These are phyloP conservation scores for Sphagnum contortum DNA, from an alignment of 225 moss, liverwort and hornwort species.

Conservation along the genomic window DNA sequence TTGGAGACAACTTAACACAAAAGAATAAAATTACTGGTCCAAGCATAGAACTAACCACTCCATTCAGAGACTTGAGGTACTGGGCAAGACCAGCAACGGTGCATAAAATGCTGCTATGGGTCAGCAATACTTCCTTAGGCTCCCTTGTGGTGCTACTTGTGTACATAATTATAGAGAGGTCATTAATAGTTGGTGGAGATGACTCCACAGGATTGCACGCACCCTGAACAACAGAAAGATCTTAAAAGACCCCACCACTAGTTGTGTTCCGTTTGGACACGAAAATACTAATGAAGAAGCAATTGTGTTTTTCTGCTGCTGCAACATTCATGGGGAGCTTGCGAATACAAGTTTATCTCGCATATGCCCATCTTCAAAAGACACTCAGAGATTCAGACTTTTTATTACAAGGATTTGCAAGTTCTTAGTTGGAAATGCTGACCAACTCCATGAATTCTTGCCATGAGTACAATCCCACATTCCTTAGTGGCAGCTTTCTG, in stretches of 20 bases:
- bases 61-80: constrained; percentile 35
- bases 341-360: too few species aligned
- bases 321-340: too few species aligned
- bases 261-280: too few species aligned
- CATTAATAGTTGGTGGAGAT: constrained; percentile 40
- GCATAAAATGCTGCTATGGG: constrained; percentile 49
- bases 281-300: too few species aligned
- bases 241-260: too few species aligned
- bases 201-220: constrained; percentile 17
- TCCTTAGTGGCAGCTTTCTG: constrained; percentile 36
- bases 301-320: too few species aligned
- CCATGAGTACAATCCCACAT: constrained; percentile 39
- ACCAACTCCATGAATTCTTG: constrained; percentile 49
- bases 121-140: constrained; percentile 70
- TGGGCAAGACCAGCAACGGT: constrained; percentile 47
- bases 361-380: too few species aligned
- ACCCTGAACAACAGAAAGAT: constrained; percentile 16
- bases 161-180: constrained; percentile 81
- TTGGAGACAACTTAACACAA: too few species aligned
- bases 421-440: constrained; percentile 1
- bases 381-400: too few species aligned
- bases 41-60: constrained; percentile 26
- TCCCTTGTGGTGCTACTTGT: constrained; percentile 88
- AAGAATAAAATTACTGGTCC: too few species aligned
- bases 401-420: too few species aligned